phyloP scores from a whole-genome alignment of 768 basidiomycete genomes.

The Auriscalpium microsporum region DNA sequence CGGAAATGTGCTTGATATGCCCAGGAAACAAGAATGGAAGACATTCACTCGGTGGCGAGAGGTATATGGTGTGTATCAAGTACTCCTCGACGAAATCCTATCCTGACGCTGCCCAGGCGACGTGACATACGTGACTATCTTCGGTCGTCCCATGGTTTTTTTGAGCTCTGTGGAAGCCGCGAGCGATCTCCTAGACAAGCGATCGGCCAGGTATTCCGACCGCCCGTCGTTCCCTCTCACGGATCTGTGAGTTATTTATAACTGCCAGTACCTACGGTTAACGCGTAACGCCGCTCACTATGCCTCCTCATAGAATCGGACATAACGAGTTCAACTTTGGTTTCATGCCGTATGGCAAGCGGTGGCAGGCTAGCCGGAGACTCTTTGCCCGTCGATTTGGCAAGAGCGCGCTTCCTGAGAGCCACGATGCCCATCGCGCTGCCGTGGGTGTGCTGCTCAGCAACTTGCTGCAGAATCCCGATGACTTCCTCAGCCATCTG shows the following conservation, averaged over 20 bases:
- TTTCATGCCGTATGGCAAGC: background rate
- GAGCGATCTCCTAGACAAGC: conserved; percentile 43
- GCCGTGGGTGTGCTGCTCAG: background rate
- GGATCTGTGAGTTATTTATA: background rate
- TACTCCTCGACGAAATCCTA: no score
- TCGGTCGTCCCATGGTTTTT: conserved; percentile 40
- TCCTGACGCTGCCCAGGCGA: background rate
- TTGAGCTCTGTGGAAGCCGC: conserved; percentile 38
- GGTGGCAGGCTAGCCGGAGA: background rate
- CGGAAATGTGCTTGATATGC: no score
- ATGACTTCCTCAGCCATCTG: background rate
- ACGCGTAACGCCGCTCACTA: no score
- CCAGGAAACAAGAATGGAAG: no score
- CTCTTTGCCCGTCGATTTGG: background rate
- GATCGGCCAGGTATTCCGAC: conserved; percentile 37
- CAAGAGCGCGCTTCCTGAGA: background rate
- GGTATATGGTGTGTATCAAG: no score
- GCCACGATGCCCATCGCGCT: background rate
- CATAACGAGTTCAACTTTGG: background rate
- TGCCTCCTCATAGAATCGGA: background rate
- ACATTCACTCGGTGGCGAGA: no score
- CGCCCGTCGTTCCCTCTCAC: background rate
- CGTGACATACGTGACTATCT: conserved; percentile 19
- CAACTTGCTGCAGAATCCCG: background rate
- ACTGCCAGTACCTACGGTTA: no score